Evolutionary conservation across 106 monocot genomes (phyloP).

Genomic region (Acorus calamus): DNA sequence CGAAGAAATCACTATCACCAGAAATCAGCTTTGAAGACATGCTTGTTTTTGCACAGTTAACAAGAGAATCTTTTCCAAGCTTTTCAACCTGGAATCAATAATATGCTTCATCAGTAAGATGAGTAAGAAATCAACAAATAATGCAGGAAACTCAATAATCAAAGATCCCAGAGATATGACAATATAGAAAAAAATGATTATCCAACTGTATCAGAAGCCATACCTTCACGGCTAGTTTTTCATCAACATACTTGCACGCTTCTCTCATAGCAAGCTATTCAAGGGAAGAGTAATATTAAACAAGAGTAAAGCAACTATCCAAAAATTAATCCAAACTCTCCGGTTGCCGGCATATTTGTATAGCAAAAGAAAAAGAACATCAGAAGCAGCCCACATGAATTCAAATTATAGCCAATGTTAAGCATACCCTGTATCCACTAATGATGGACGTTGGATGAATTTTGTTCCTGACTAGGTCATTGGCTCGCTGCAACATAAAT

Average conservation of each 20-base stretch:
- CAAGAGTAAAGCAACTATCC: not conserved
- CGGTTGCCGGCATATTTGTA: too few relatives aligned
- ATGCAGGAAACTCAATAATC: not conserved
- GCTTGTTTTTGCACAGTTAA: conserved; percentile 98
- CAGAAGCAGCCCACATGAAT: not conserved
- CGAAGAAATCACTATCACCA: conserved; percentile 86
- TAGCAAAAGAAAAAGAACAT: too few relatives aligned
- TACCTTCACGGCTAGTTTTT: conserved; percentile 90
- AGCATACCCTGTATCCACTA: conserved; percentile 79
- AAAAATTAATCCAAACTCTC: not conserved
- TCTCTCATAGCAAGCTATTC: conserved; percentile 94
- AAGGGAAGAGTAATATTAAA: too few relatives aligned
- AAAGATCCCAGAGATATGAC: not conserved
- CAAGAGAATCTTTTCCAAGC: conserved; percentile 85
- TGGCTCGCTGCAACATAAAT: conserved; percentile 64
- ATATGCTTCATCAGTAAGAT: conserved; percentile 1
- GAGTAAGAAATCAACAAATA: not conserved
- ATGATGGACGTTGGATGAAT: conserved; percentile 97
- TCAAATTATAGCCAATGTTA: not conserved
- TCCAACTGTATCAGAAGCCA: not conserved
- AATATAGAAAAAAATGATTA: not conserved
- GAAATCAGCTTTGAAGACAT: conserved; percentile 96
- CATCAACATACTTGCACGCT: conserved; percentile 94
- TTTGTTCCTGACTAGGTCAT: conserved; percentile 96
- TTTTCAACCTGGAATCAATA: conserved; percentile 72